Evolutionary conservation across 805 yeast species (phyloP), one percentile per base, ranked within the genome.

Genomic region (Candida sithepensis): DNA sequence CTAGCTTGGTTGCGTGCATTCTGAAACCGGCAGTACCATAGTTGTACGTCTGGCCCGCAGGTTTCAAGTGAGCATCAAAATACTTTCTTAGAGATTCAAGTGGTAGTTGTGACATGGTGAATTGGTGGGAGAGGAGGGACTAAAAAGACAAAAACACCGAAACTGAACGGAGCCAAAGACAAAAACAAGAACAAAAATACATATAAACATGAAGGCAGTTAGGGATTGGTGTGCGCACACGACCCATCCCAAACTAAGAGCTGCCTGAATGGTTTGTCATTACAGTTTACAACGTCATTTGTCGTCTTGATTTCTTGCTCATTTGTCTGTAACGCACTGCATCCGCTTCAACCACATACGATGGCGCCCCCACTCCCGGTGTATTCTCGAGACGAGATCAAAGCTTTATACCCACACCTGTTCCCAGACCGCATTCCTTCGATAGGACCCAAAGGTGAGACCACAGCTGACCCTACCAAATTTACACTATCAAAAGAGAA

Each of bases 1-100:
- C 96, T 54, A 92, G 70, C 16, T 74, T 66, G 19, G 68, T 62
- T 1, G 96, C 91, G 42, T 79, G 71, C 70, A 84, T 83, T 49
- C 99, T 79, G 70, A 94, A 94, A 8, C 99, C 99, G 2, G 99
- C 99, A 1, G 99, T 94, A n/a, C 99, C 99, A 60, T 94, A 94
- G 16, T 79, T 68, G 60, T 80, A 84, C 2, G 51, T 46, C 32
- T 49, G 56, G 21, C 57, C 64, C n/a, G 64, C 61, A 1, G 84
- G 81, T 47, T 78, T 79, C 24, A 74, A 74, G 52, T 77, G 74
- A 34, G 56, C 63, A 3, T 45, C 30, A 36, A 50, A 58, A 3
- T 41, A 39, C 20, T 38, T 4, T 39, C 49, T 33, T 8, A 65
- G 39, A 13, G 50, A n/a, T 30, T 48, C 44, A 13, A 45, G 21